These are phyloP conservation scores for Boletus reticulatus DNA, from an alignment of 768 basidiomycete genomes.

Conservation along the genomic window DNA sequence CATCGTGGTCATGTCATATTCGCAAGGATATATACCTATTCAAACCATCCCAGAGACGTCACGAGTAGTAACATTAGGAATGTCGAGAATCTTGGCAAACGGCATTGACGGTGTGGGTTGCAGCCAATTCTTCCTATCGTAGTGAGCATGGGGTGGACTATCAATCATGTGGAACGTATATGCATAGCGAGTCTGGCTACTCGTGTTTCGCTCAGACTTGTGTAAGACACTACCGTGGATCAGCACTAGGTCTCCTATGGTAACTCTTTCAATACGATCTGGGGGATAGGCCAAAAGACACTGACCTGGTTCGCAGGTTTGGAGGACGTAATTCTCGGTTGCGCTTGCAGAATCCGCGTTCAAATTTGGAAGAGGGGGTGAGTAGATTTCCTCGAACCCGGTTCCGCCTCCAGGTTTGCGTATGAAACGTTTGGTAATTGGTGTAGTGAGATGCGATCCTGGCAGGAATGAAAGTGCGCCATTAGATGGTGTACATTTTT, in stretches of 20 bases:
- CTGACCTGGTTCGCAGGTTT: constrained; percentile 71
- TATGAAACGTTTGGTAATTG: constrained; percentile 83
- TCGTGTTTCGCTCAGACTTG: constrained; percentile 85
- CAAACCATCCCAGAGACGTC: background rate
- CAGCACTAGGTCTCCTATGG: constrained; percentile 79
- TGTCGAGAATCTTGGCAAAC: constrained; percentile 59
- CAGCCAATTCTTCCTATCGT: constrained; percentile 94
- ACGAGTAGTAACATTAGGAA: constrained; percentile 8
- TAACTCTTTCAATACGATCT: background rate
- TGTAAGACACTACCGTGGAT: constrained; percentile 94
- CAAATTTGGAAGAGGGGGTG: constrained; percentile 23
- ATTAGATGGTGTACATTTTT: constrained; percentile 78
- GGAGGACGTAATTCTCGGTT: constrained; percentile 56
- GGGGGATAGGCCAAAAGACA: background rate
- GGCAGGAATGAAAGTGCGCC: constrained; percentile 89
- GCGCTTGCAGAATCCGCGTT: constrained; percentile 1
- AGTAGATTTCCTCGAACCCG: constrained; percentile 67
- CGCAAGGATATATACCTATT: background rate
- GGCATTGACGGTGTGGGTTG: constrained; percentile 86
- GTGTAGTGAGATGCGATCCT: constrained; percentile 77
- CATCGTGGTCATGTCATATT: background rate
- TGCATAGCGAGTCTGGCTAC: constrained; percentile 78
- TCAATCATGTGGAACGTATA: constrained; percentile 98
- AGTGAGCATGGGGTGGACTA: constrained; percentile 61
- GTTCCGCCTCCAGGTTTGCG: constrained; percentile 76